Evolutionary conservation across 805 yeast genomes (phyloP).

Genomic region (Hanseniaspora opuntiae): DNA sequence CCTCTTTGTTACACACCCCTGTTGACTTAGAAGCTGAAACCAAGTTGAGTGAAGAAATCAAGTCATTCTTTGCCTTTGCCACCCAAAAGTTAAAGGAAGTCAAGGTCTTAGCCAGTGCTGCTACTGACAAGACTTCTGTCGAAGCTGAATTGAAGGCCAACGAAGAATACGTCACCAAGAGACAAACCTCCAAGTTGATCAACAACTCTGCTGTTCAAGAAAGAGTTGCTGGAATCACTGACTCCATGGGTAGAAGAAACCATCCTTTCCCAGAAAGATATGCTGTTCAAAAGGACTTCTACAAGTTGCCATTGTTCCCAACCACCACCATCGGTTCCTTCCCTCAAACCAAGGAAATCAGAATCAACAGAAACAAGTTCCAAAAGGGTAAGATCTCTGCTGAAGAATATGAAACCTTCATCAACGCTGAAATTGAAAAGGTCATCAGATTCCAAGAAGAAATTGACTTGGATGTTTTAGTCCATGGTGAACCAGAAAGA

Average conservation of each 20-base stretch:
- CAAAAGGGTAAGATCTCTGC: slow-evolving; percentile 91
- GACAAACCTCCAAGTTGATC: slow-evolving; percentile 77
- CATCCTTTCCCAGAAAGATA: slow-evolving; percentile 78
- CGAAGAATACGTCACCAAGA: slow-evolving; percentile 71
- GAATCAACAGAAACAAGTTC: slow-evolving; percentile 96
- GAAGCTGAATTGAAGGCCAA: slow-evolving; percentile 68
- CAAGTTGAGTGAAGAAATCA: slow-evolving; percentile 79
- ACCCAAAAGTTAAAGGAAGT: slow-evolving; percentile 91
- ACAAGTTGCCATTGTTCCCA: slow-evolving; percentile 97
- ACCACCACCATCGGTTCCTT: slow-evolving; percentile 99
- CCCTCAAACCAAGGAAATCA: slow-evolving; percentile 99
- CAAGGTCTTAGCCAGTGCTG: slow-evolving; percentile 74
- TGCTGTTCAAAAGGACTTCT: slow-evolving; percentile 69
- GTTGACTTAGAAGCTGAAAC: slow-evolving; percentile 87
- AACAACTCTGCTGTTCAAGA: slow-evolving; percentile 81
- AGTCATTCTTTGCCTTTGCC: slow-evolving; percentile 97
- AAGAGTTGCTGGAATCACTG: slow-evolving; percentile 68
- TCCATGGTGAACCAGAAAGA: slow-evolving; percentile 99
- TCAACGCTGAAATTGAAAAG: slow-evolving; percentile 87
- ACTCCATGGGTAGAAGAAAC: slow-evolving; percentile 67
- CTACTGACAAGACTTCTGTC: slow-evolving; percentile 56
- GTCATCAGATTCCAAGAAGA: slow-evolving; percentile 99
- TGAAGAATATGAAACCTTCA: slow-evolving; percentile 91
- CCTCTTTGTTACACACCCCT: slow-evolving; percentile 95
- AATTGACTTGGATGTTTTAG: slow-evolving; percentile 93